Base-by-base conservation (phyloP, 768 basidiomycete genomes). In the Russula vinacea region DNA sequence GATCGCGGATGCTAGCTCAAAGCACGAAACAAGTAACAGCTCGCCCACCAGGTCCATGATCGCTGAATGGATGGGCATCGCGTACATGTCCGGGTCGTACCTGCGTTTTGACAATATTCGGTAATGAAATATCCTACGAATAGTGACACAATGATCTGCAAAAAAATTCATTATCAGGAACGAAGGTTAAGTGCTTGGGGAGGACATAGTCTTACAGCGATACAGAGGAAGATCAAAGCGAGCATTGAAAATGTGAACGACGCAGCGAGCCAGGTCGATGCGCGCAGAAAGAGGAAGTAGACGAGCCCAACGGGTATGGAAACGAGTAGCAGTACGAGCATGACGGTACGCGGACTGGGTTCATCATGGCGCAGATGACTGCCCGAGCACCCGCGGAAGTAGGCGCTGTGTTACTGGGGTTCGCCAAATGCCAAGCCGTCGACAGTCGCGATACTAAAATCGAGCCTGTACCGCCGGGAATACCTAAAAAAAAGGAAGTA, bases 371-470 rank as follows among this genome's bases (percentile, higher is more conserved):
- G 59, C 14, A 69, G 45, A n/a, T 68, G 68, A 1, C 67, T 57
- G 19, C 62, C 51, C 63, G 49, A 14, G 65, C 52, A n/a, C 65
- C 54, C 11, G 67, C 52, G n/a, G 61, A 44, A 51, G 42, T 9
- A 33, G 69, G 62, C 3, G 67, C 54, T 58, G 9, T 68, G 70
- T 62, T 63, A 62, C 40, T 69, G 60, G 57, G 67, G 67, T 35
- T 71, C 0, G 83, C 81, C 0, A 86, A 80, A 66, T 99, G 97
- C 24, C 98, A 79, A 0, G 88, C 80, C 0, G 97, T 98, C 1
- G 94, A 96, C 5, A 97, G 79, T 9, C 97, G 84, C 2, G 95
- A 97, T 42, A 94, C 87, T 67, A 92, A 87, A 70, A 98, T 93
- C 16, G 92, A 87, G 3, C 95, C 95, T 3, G 94, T 88, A 47